Base-by-base conservation (phyloP, 140 eudicot species). In the Bidens hawaiensis region DNA sequence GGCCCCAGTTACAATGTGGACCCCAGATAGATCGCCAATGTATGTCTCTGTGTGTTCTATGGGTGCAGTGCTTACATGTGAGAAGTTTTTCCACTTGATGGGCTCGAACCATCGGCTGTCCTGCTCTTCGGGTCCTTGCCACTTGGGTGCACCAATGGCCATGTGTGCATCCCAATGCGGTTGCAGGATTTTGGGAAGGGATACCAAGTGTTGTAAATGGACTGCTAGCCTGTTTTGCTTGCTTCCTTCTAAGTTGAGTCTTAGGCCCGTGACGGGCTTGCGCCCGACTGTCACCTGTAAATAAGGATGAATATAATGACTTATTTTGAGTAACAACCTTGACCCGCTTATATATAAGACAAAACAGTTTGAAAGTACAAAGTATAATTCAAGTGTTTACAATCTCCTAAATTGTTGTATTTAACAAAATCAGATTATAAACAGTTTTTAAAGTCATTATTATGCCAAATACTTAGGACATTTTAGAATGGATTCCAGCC, bases 71-170 rank as follows among this genome's bases (percentile, higher is more conserved):
- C 99, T 93, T 19, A 86, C 97, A 64, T 90, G 97, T 26, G 97
- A 90, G 75, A 90, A 90, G 82, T 79, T 90, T 54, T 88, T 93
- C 96, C 96, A 93, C 48, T 93, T 93, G 46, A 93, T 82, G 13
- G 96, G 95, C 41, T 93, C 99, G 53, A 93, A 93, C 99, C 99
- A 88, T 6, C 99, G 89, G 79, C 99, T 88, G 49, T 93, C 99
- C 52, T 93, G 99, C 81, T 93, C 99, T 77, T 93, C 99, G 2
- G 99, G 99, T 13, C 99, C 96, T 60, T 72, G 88, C 99, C 99
- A 93, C 69, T 77, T 93, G 57, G 96, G 96, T 43, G 99, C 95
- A 77, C 99, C 99, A 0, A 93, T 93, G 68, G 99, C 88, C 85
- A 93, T 70, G 68, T 93, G 94, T 16, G 96, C 18, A 27, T 93